Evolutionary conservation across 768 basidiomycete species (phyloP).

Genomic region (Chlorophyllum brunneum): DNA sequence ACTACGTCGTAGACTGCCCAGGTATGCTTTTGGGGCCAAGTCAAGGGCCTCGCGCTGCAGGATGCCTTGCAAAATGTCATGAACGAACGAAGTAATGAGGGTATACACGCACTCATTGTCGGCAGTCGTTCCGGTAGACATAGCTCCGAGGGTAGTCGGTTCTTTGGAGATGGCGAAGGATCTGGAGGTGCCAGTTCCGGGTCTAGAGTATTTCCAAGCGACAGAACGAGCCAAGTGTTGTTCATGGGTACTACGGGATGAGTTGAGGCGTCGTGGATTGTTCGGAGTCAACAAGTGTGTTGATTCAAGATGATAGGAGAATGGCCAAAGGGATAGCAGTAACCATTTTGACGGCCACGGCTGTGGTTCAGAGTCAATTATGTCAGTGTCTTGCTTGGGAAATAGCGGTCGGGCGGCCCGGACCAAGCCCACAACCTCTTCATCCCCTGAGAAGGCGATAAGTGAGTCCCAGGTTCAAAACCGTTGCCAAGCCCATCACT

Average conservation of each 20-base stretch:
- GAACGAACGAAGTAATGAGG: background rate
- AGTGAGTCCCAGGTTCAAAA: no score
- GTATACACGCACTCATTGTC: slow-evolving; percentile 44
- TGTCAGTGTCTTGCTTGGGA: no score
- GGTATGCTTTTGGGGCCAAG: slow-evolving; percentile 52
- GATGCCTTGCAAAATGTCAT: slow-evolving; percentile 43
- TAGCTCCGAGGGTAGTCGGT: slow-evolving; percentile 42
- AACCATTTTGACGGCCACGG: no score
- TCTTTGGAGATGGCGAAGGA: slow-evolving; percentile 25
- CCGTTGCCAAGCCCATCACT: no score
- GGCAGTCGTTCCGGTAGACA: slow-evolving; percentile 72
- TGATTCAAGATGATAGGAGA: background rate
- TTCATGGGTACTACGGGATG: slow-evolving; percentile 42
- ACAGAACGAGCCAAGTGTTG: slow-evolving; percentile 39
- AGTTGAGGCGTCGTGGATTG: background rate
- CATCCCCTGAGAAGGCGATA: no score
- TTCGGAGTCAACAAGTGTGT: no score
- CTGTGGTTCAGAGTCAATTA: no score
- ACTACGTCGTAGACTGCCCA: slow-evolving; percentile 20
- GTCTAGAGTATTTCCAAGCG: slow-evolving; percentile 28
- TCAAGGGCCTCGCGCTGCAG: slow-evolving; percentile 67
- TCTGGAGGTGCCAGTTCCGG: slow-evolving; percentile 1
- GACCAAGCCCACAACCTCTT: no score
- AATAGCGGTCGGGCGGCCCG: no score
- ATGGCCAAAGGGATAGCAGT: background rate